Percentiles rank a stretch among this genome's conserved stretches.
Evolutionary conservation across 345 rosid species (phyloP).

Genomic region (Pugionium dolabratum): DNA sequence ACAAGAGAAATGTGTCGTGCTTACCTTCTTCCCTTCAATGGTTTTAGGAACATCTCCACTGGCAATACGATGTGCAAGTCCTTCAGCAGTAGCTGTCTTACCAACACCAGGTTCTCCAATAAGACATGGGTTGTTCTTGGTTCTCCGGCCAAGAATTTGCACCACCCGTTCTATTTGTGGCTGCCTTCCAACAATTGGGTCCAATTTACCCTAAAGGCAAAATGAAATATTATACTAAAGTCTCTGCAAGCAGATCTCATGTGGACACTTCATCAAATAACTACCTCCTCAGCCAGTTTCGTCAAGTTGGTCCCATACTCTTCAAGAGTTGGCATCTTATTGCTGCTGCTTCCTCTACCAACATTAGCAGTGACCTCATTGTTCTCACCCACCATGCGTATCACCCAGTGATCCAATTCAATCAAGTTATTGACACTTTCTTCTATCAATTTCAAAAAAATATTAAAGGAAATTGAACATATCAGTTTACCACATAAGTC

Average conservation of each 20-base stretch:
- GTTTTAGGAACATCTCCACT: conserved; percentile 98
- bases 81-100: conserved; percentile 99
- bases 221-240: conserved; percentile 11
- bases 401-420: conserved; percentile 61
- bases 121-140: conserved; percentile 97
- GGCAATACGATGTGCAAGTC: conserved; percentile 94
- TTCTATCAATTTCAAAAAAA: background rate
- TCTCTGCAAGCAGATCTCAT: background rate
- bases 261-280: conserved; percentile 1
- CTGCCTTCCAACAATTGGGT: conserved; percentile 99
- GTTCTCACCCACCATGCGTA: conserved; percentile 99
- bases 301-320: conserved; percentile 98
- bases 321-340: conserved; percentile 97
- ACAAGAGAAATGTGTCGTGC: conserved; percentile 11
- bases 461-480: background rate
- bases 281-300: conserved; percentile 95
- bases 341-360: conserved; percentile 77
- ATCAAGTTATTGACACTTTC: background rate
- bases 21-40: conserved; percentile 94
- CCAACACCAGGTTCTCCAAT: conserved; percentile 99
- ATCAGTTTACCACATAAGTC: conserved; percentile 1
- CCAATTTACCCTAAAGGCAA: conserved; percentile 77
- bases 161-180: conserved; percentile 92
- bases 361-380: conserved; percentile 80
- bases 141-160: conserved; percentile 95